A percentile compares a stretch with the other conserved stretches of the same genome.
Conservation (phyloP, 2,329 filamentous ascomycete genomes). For the Pestalotiopsis sp. region DNA sequence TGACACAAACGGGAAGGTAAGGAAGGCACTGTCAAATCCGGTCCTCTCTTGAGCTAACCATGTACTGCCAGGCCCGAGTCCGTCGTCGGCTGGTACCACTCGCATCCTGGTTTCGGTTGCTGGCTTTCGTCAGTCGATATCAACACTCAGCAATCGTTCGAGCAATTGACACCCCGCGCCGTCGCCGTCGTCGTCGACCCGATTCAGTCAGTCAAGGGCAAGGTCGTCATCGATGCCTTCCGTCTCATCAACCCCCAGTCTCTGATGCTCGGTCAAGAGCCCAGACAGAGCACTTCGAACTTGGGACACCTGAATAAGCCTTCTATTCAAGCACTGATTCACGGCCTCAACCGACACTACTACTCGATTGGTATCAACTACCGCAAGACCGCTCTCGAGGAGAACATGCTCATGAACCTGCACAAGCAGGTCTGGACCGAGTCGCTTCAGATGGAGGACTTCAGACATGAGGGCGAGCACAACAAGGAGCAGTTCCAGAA, state of each 20-base stretch:
- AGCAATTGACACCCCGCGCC: constrained; percentile 94
- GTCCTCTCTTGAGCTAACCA: background rate
- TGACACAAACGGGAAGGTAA: constrained; percentile 93
- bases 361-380: constrained; percentile 99
- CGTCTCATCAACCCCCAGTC: constrained; percentile 97
- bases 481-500: constrained; percentile 89
- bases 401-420: constrained; percentile 99
- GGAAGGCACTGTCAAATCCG: constrained; percentile 23
- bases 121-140: constrained; percentile 99
- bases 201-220: constrained; percentile 99
- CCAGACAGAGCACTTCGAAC: constrained; percentile 96
- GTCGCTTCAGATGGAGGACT: constrained; percentile 95
- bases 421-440: constrained; percentile 99
- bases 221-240: constrained; percentile 99
- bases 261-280: constrained; percentile 96
- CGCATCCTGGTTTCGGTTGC: constrained; percentile 97
- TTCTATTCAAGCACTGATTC: constrained; percentile 98
- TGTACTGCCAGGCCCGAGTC: constrained; percentile 74
- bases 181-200: constrained; percentile 98
- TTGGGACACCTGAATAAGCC: constrained; percentile 98
- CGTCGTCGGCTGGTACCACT: constrained; percentile 99
- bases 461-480: constrained; percentile 78
- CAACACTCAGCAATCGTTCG: constrained; percentile 99
- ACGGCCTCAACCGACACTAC: constrained; percentile 97
- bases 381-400: constrained; percentile 93